phyloP scores from a whole-genome alignment of 768 basidiomycete genomes.

The Boletus rufocinnamomeus region DNA sequence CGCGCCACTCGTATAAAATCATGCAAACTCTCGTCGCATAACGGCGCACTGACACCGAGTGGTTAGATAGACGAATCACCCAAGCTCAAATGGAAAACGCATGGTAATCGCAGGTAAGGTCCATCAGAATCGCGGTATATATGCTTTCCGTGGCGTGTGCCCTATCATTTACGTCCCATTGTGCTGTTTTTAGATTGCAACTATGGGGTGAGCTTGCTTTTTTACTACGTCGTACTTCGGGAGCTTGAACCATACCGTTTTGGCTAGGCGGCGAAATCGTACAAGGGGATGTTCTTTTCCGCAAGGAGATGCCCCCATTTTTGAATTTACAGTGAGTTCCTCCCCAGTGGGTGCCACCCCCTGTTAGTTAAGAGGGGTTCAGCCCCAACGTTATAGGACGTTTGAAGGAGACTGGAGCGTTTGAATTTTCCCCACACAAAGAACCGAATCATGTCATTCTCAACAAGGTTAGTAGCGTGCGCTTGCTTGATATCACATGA shows the following conservation, averaged over 20 bases:
- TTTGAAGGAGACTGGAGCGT: conserved; percentile 63
- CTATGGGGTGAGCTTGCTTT: conserved; percentile 57
- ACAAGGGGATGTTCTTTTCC: conserved; percentile 64
- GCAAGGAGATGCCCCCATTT: conserved; percentile 70
- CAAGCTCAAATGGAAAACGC: conserved; percentile 80
- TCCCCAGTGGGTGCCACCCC: conserved; percentile 1
- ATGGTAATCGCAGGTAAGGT: conserved; percentile 21
- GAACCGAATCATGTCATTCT: conserved; percentile 88
- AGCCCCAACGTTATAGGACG: conserved; percentile 81
- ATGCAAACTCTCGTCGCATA: neutral
- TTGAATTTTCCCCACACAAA: conserved; percentile 61
- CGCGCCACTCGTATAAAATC: neutral
- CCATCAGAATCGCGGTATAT: neutral
- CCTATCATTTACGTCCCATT: neutral
- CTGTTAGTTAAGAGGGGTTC: conserved; percentile 10
- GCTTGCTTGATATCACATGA: conserved; percentile 4
- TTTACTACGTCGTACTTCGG: neutral
- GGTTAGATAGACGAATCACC: conserved; percentile 74
- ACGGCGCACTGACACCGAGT: conserved; percentile 19
- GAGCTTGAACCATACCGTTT: conserved; percentile 6
- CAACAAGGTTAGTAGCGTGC: conserved; percentile 61
- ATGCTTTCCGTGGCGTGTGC: conserved; percentile 2
- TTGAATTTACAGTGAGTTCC: conserved; percentile 61
- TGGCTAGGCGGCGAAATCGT: conserved; percentile 71
- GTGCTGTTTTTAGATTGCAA: conserved; percentile 53